Evolutionary conservation across 148 eudicot genomes (phyloP).

Genomic region (Euryodendron excelsum): DNA sequence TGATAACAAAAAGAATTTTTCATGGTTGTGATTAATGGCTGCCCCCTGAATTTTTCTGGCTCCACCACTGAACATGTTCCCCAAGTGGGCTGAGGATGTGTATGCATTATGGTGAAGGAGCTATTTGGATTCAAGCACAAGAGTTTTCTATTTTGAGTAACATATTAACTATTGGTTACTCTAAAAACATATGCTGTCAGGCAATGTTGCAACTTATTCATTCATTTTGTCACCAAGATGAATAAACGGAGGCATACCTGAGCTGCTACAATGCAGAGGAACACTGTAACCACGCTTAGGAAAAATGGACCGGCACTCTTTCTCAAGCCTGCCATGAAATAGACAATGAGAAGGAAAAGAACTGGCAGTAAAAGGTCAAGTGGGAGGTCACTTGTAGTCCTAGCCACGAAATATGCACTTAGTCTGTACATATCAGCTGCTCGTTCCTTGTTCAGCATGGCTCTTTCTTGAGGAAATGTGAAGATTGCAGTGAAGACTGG

Average conservation of each 20-base stretch:
- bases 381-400: conserved; percentile 71
- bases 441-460: conserved; percentile 66
- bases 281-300: conserved; percentile 28
- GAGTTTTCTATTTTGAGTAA: neutral
- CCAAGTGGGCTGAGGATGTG: too few relatives aligned
- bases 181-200: neutral
- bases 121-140: neutral
- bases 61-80: too few relatives aligned
- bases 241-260: conserved; percentile 30
- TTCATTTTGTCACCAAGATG: neutral
- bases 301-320: conserved; percentile 37
- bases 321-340: conserved; percentile 73
- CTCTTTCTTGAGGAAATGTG: conserved; percentile 78
- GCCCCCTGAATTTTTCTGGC: too few relatives aligned
- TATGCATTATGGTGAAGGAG: too few relatives aligned
- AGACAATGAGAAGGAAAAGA: conserved; percentile 54
- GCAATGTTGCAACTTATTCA: neutral
- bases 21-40: too few relatives aligned
- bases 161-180: neutral
- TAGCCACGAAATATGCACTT: conserved; percentile 66
- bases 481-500: conserved; percentile 74
- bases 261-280: conserved; percentile 41
- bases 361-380: conserved; percentile 62
- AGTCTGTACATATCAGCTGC: conserved; percentile 73
- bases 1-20: too few relatives aligned